A percentile compares a stretch with the other conserved stretches of the same genome.
Conservation (phyloP, 2,329 filamentous ascomycete species). For the Ascochyta viciae-villosae region DNA sequence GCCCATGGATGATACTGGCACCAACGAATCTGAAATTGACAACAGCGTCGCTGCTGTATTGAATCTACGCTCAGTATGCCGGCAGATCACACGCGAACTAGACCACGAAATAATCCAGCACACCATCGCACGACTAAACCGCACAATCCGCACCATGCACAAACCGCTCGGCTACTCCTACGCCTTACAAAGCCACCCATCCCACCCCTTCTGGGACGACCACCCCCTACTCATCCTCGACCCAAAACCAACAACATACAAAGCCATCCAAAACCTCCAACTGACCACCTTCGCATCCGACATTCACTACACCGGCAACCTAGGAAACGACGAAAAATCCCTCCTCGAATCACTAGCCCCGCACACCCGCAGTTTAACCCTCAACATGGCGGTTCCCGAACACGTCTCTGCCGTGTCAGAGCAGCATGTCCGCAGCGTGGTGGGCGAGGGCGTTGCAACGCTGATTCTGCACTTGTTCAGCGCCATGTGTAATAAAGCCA, state of each 20-base stretch:
- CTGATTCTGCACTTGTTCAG: neutral
- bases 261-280: neutral
- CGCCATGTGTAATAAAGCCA: neutral
- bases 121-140: neutral
- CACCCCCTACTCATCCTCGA: neutral
- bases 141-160: neutral
- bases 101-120: neutral
- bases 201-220: neutral
- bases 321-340: neutral
- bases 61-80: neutral
- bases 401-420: neutral
- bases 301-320: neutral
- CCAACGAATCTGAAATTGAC: too few relatives aligned
- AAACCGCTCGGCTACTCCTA: neutral
- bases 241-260: neutral
- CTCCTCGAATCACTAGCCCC: neutral
- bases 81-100: neutral
- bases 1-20: too few relatives aligned
- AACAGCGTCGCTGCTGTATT: neutral
- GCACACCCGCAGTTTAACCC: neutral
- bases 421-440: neutral
- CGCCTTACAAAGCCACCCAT: neutral
- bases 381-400: neutral
- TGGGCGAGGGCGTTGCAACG: neutral
- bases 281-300: neutral